Evolutionary conservation across 1,284 basidiomycete species (phyloP).

Genomic region (Naganishia liquefaciens): DNA sequence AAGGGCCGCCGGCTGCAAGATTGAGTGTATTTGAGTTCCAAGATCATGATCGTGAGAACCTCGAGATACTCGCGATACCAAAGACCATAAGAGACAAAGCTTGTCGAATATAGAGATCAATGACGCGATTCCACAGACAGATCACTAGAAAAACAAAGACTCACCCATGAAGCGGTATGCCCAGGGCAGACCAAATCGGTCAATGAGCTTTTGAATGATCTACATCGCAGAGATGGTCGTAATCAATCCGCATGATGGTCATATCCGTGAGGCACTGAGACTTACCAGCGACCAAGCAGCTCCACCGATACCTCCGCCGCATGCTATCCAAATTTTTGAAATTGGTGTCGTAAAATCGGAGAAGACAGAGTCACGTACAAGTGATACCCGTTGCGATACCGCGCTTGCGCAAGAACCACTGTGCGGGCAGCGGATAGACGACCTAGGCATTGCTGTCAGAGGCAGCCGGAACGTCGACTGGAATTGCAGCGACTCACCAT

Average conservation of each 20-base stretch:
- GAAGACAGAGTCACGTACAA: background rate
- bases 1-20: constrained; percentile 27
- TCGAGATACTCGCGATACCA: constrained; percentile 8
- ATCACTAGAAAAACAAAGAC: background rate
- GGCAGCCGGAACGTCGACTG: background rate
- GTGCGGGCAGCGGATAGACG: constrained; percentile 33
- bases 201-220: constrained; percentile 33
- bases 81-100: constrained; percentile 24
- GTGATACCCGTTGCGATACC: constrained; percentile 36
- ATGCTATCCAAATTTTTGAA: constrained; percentile 2
- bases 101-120: background rate
- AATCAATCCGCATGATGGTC: background rate
- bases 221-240: background rate
- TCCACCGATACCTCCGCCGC: constrained; percentile 34
- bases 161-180: constrained; percentile 30
- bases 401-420: constrained; percentile 34
- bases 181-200: constrained; percentile 32
- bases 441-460: constrained; percentile 9
- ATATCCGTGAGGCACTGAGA: background rate
- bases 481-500: constrained; percentile 17
- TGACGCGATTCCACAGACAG: background rate
- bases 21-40: background rate
- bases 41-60: background rate
- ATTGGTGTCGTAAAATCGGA: too few species aligned
- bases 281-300: constrained; percentile 30